Evolutionary conservation across 2,329 filamentous ascomycete species (phyloP).

Genomic region (Orbilia javanica): DNA sequence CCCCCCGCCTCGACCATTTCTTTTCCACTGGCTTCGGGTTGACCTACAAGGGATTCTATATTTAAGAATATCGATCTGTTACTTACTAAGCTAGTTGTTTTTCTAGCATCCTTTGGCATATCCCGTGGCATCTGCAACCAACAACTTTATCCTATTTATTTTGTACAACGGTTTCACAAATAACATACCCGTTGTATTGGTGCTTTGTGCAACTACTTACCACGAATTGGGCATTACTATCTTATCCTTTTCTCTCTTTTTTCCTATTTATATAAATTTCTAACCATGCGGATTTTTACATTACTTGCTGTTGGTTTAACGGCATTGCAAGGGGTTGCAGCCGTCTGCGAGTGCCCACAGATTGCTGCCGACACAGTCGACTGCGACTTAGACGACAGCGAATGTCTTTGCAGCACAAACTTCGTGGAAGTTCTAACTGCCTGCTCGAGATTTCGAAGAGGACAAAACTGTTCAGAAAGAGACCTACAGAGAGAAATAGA

Average conservation of each 20-base stretch:
- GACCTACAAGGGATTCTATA: slow-evolving; percentile 32
- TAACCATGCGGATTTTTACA: slow-evolving; percentile 51
- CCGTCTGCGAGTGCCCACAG: slow-evolving; percentile 36
- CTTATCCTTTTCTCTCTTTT: not conserved
- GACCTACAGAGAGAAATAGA: slow-evolving; percentile 27
- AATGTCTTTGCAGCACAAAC: slow-evolving; percentile 32
- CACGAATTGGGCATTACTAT: not conserved
- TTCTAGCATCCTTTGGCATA: slow-evolving; percentile 10
- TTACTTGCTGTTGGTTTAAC: slow-evolving; percentile 35
- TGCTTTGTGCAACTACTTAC: not conserved
- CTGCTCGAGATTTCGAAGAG: slow-evolving; percentile 40
- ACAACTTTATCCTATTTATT: slow-evolving; percentile 10
- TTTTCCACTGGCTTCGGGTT: slow-evolving; percentile 18
- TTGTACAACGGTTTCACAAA: slow-evolving; percentile 53
- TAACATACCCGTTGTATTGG: slow-evolving; percentile 9
- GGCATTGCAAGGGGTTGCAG: slow-evolving; percentile 31
- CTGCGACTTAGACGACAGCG: slow-evolving; percentile 33
- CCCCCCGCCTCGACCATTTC: slow-evolving; percentile 1
- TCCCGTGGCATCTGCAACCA: slow-evolving; percentile 18
- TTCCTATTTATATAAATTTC: slow-evolving; percentile 30
- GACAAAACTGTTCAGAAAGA: slow-evolving; percentile 41
- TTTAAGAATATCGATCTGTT: slow-evolving; percentile 19
- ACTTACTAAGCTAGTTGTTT: slow-evolving; percentile 11
- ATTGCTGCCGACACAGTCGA: slow-evolving; percentile 25
- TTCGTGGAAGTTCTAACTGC: slow-evolving; percentile 31